Evolutionary conservation across 257 asterid species (phyloP), one percentile per base, ranked within the genome.

Genomic region (Salvia rosmarinus): DNA sequence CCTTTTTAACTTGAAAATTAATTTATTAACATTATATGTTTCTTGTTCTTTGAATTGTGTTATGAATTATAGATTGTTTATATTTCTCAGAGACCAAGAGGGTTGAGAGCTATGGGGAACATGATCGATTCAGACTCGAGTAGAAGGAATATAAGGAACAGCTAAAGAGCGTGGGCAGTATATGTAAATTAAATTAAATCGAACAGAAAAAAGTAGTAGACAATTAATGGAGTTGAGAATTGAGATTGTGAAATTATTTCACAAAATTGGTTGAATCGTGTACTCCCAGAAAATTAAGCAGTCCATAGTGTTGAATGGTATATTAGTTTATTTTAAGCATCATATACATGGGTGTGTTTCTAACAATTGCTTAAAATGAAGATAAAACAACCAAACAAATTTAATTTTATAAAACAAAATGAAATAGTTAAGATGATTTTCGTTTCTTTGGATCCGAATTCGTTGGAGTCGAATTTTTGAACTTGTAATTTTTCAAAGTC

Each of bases 31-130:
- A n/a, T n/a, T n/a, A n/a, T 25, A 0, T 37, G 4, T 37, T 4
- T 32, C 0, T 2, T 13, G 11, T 14, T 34, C 3, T 1, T 4
- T 32, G 11, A 61, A 2, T 21, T 61, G 2, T 2, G 6, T 9
- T 32, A 32, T 43, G 6, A n/a, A 14, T 28, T 2, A 42, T 14
- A 13, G 17, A 17, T 28, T 37, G 5, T n/a, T 44, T 37, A 19
- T 50, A 2, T 19, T n/a, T 71, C 73, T 65, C 89, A 86, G 91
- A 80, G 87, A 71, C 84, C 88, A 61, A 81, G 88, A 79, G 91
- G 91, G 40, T 61, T 86, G 80, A 86, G 83, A 67, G 91, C 87
- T 35, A 83, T 86, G 91, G 88, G 88, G 46, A 80, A 76, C 76
- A 68, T 81, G 74, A 87, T 82, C 73, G 91, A 83, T 25, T 83